Base-by-base conservation (phyloP, 352 stramenopile species). In the Phytophthora niederhauseri region DNA sequence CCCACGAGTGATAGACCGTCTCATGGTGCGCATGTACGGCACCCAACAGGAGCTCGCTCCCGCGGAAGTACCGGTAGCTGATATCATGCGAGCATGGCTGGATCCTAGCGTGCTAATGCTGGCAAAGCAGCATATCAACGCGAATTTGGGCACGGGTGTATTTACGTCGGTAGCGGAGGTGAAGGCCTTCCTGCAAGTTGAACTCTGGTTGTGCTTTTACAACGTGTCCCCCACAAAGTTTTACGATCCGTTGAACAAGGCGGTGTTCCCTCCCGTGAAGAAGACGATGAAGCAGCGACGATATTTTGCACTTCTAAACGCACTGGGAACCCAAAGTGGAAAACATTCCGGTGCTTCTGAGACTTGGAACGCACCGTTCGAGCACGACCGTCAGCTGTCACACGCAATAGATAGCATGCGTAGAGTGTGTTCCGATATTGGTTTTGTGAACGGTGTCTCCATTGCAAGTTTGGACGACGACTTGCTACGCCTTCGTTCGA, bases 401-500 rank as follows among this genome's bases (percentile, higher is more conserved):
- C 51, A 57, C n/a, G 51, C 36, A 4, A 50, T 60, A 34, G n/a
- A 50, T 31, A 7, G 6, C 12, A 50, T 60, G 53, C 34, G 53
- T 9, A 48, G 53, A 19, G 31, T 60, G 19, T 60, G 53, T 24
- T 48, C 53, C 3, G 34, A 50, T 19, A 51, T 61, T 61, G 34
- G 55, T 36, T 61, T 61, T 52, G 55, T 61, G 17, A 51, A 51
- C 15, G 36, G 34, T 2, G 38, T 61, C 31, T 61, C 55, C 8
- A 52, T 53, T 52, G 22, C 38, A 24, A 52, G 55, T 52, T 26
- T 61, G 15, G 55, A 51, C 43, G 55, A 61, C 19, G 38, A 61
- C 34, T 41, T 53, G 15, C 15, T 61, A 7, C 15, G 55, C 24
- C 38, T 61, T 34, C 55, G 38, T 22, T 61, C 55, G 24, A n/a